These are phyloP conservation scores for Entrophospora sp. DNA, from an alignment of 192 early-diverging fungal genomes.

Conservation along the genomic window DNA sequence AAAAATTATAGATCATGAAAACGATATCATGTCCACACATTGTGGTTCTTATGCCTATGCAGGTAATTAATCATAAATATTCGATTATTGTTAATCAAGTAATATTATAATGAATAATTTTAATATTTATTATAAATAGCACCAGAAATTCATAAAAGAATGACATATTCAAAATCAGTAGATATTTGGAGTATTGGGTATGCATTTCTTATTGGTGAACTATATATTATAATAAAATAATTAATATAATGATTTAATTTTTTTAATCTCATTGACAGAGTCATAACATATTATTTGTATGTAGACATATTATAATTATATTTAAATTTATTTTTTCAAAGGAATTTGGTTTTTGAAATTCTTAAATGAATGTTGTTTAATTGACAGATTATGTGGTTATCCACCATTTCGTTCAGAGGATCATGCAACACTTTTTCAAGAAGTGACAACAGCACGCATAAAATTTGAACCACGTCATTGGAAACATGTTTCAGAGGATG, in stretches of 20 bases:
- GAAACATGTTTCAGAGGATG: constrained; percentile 75
- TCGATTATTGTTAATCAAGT: not conserved
- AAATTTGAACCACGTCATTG: constrained; percentile 68
- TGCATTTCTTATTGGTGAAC: no score
- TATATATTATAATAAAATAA: no score
- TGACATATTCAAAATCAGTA: constrained; percentile 80
- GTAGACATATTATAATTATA: no score
- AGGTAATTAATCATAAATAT: constrained; percentile 16
- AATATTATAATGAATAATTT: not conserved
- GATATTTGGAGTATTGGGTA: constrained; percentile 90
- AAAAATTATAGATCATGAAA: constrained; percentile 48
- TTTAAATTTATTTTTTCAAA: no score
- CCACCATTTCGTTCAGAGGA: constrained; percentile 64
- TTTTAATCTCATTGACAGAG: constrained; percentile 30
- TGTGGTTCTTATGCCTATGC: constrained; percentile 83
- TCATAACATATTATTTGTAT: constrained; percentile 82
- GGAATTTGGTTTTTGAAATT: no score
- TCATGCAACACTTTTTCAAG: constrained; percentile 42
- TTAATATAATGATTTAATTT: no score
- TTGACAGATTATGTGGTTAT: constrained; percentile 64
- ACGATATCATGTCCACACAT: constrained; percentile 64
- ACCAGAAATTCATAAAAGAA: constrained; percentile 76
- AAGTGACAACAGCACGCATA: constrained; percentile 55
- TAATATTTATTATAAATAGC: constrained; percentile 36
- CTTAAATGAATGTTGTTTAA: no score